Base-by-base conservation (phyloP, 1,139 yeast genomes). In the Taphrina flavorubra region DNA sequence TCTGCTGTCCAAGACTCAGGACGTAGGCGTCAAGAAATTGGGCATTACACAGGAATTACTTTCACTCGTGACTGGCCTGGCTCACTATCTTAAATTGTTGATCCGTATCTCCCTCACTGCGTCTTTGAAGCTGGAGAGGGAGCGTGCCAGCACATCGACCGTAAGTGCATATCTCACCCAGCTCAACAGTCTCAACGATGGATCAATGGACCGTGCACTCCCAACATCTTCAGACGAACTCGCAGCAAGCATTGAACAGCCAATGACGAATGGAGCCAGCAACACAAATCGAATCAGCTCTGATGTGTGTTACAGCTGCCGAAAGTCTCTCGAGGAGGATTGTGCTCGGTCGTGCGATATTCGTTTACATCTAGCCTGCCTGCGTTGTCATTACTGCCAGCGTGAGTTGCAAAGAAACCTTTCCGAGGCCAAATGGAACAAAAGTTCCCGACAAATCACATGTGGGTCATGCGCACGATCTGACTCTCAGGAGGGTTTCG, bases 41-140 rank as follows among this genome's bases (percentile, higher is more conserved):
- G 78, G 76, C 6, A 73, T 76, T 31, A 76, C 79, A 1, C 92
- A 91, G 20, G 90, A 88, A 58, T 76, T 94, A 60, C 82, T 94
- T 72, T 87, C 95, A 0, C 86, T 92, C 6, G 94, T 92, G 13
- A 92, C 97, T 1, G 92, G 96, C 0, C 82, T 95, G 75, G 98
- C 99, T 0, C 99, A 95, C 77, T 92, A 92, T 77, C 82, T 94
- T 74, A 94, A 95, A 77, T 82, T 94, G 11, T 81, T 94, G 47
- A 89, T 94, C 18, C 82, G 98, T 72, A 69, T 69, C 14, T 69
- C 71, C 2, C 51, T 70, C 42, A 70, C 71, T 13, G 71, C 68
- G 39, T 72, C 71, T 5, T 51, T 70, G 39, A 65, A 69, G 51
- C 51, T 69, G 18, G 71, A 69, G 58, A 58, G 68, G 11, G 70